phyloP scores from a whole-genome alignment of 2,329 filamentous ascomycete genomes.

The Thelonectria olida region DNA sequence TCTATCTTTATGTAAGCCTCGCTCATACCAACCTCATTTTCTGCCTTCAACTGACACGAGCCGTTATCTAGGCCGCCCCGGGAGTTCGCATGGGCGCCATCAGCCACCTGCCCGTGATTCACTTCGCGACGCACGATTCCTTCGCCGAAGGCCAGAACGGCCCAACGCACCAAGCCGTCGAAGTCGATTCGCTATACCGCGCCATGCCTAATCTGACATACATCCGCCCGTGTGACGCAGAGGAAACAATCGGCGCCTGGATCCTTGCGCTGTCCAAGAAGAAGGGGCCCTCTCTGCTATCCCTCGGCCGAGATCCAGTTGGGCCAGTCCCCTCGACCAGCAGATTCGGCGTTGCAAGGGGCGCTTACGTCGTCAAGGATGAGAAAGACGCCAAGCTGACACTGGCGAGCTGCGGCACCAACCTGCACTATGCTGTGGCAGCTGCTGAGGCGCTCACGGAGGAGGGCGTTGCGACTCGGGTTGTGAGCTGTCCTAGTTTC shows the following conservation, averaged over 20 bases:
- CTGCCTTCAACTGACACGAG: too few species aligned
- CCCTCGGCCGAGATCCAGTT: conserved; percentile 47
- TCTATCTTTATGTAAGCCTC: conserved; percentile 53
- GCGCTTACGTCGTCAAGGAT: conserved; percentile 46
- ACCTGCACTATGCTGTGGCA: conserved; percentile 51
- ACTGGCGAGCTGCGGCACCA: conserved; percentile 36
- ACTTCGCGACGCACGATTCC: conserved; percentile 63
- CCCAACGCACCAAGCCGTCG: conserved; percentile 65
- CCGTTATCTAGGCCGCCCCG: conserved; percentile 12
- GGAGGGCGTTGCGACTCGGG: conserved; percentile 43
- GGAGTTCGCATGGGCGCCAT: conserved; percentile 64
- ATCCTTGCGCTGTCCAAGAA: conserved; percentile 21
- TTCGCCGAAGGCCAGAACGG: conserved; percentile 64
- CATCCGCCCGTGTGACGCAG: conserved; percentile 62
- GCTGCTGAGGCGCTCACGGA: conserved; percentile 47
- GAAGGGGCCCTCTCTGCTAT: conserved; percentile 38
- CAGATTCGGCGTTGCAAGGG: conserved; percentile 41
- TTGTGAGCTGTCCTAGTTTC: conserved; percentile 52
- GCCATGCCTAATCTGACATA: conserved; percentile 65
- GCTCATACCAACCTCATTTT: too few species aligned
- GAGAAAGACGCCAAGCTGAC: conserved; percentile 41
- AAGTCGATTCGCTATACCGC: conserved; percentile 59
- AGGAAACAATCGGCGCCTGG: conserved; percentile 60
- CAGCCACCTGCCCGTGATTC: conserved; percentile 58
- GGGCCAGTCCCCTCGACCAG: conserved; percentile 39